Conservation (phyloP, 2,329 filamentous ascomycete genomes). For the Diaporthe helianthi region DNA sequence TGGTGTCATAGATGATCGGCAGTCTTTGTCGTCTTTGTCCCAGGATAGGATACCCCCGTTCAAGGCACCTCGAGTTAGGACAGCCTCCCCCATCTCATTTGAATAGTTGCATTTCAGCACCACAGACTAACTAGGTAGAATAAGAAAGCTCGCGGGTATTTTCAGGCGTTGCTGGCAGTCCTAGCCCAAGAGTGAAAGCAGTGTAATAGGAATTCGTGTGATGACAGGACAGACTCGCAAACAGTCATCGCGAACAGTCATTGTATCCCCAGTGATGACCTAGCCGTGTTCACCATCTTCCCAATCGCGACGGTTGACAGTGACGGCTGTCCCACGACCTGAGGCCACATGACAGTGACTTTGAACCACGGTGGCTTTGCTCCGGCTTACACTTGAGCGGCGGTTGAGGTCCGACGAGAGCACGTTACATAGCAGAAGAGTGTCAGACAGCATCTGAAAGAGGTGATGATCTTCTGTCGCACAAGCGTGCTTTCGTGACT, state of each 20-base stretch:
- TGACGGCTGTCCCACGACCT: slow-evolving; percentile 18
- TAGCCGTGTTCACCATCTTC: neutral
- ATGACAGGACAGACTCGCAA: neutral
- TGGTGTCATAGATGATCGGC: slow-evolving; percentile 14
- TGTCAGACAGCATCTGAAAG: neutral
- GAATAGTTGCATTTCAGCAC: slow-evolving; percentile 24
- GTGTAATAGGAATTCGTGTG: slow-evolving; percentile 4
- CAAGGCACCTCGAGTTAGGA: slow-evolving; percentile 9
- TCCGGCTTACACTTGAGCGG: slow-evolving; percentile 3
- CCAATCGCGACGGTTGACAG: neutral
- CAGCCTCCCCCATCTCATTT: slow-evolving; percentile 13
- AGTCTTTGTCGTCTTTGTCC: slow-evolving; percentile 25
- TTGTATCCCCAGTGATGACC: neutral
- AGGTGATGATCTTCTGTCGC: slow-evolving; percentile 5
- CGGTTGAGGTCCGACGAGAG: slow-evolving; percentile 15
- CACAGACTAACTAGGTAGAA: slow-evolving; percentile 27
- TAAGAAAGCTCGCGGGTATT: neutral
- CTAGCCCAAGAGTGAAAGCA: neutral
- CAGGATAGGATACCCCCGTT: slow-evolving; percentile 32
- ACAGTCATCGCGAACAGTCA: slow-evolving; percentile 18
- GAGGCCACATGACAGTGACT: slow-evolving; percentile 14
- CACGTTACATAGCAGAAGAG: slow-evolving; percentile 9
- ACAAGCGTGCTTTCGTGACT: slow-evolving; percentile 1
- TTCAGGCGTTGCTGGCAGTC: neutral
- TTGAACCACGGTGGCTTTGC: neutral